Conservation (phyloP, 805 yeast genomes). For the Blastobotrys mokoenaii region DNA sequence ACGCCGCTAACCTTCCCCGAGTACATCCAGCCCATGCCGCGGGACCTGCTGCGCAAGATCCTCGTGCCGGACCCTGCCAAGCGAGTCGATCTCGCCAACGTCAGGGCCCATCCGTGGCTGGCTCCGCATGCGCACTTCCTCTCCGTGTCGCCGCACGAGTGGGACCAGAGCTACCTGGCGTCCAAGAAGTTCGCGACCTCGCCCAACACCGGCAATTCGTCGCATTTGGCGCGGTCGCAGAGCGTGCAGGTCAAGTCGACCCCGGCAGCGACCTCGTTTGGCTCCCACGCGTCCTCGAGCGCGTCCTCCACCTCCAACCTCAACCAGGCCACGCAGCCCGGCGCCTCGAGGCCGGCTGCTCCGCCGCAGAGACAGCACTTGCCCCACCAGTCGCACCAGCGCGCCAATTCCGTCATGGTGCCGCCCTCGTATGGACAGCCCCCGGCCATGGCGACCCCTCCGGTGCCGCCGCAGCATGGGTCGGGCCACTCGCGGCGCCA, state of each 20-base stretch:
- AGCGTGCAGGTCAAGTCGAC: slow-evolving; percentile 19
- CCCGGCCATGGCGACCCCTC: slow-evolving; percentile 6
- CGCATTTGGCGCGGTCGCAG: slow-evolving; percentile 18
- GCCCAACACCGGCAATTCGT: slow-evolving; percentile 3
- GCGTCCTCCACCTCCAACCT: not conserved
- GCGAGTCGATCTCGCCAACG: slow-evolving; percentile 59
- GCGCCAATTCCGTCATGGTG: slow-evolving; percentile 3
- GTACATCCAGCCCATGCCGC: slow-evolving; percentile 79
- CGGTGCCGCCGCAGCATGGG: slow-evolving; percentile 4
- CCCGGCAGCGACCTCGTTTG: not conserved
- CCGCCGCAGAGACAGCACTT: not conserved
- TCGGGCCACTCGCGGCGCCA: slow-evolving; percentile 14
- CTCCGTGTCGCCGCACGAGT: slow-evolving; percentile 77
- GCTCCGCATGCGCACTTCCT: slow-evolving; percentile 75
- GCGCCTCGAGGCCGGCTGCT: not conserved
- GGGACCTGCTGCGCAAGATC: slow-evolving; percentile 80
- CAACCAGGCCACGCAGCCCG: not conserved
- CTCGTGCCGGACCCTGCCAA: slow-evolving; percentile 73
- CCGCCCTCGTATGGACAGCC: slow-evolving; percentile 3
- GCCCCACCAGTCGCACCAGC: not conserved
- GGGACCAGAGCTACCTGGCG: slow-evolving; percentile 49
- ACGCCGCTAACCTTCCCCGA: slow-evolving; percentile 95
- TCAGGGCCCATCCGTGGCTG: slow-evolving; percentile 82
- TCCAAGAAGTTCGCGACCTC: not conserved
- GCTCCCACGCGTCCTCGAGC: not conserved